These are phyloP conservation scores for Crithidia fasciculata DNA, from an alignment of 208 protist genomes.

Conservation along the genomic window DNA sequence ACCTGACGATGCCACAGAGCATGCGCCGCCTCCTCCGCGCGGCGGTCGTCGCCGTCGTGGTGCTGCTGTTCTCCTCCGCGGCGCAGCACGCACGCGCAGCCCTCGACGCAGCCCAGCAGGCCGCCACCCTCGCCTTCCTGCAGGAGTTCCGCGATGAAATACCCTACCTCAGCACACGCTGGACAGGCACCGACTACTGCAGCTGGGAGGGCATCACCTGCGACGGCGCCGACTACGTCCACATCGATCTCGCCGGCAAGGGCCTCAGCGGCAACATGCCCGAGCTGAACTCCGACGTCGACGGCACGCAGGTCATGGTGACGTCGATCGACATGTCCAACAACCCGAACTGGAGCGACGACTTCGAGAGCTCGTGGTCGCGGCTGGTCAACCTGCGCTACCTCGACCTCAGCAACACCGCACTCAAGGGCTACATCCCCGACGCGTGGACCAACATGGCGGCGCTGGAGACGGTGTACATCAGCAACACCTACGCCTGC, in stretches of 20 bases:
- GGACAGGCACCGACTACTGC: conserved; percentile 11
- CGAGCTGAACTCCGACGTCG: background rate
- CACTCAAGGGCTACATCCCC: conserved; percentile 10
- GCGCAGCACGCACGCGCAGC: background rate
- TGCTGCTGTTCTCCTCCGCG: conserved; percentile 6
- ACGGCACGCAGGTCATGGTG: background rate
- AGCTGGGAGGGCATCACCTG: conserved; percentile 15
- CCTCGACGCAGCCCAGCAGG: background rate
- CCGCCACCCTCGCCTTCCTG: background rate
- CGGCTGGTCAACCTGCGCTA: background rate
- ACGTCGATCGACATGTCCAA: conserved; percentile 22
- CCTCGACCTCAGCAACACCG: conserved; percentile 10
- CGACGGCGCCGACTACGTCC: conserved; percentile 12
- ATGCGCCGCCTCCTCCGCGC: background rate
- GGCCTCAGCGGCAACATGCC: conserved; percentile 6
- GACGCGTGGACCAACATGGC: background rate
- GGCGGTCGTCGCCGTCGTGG: conserved; percentile 1
- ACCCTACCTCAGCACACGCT: background rate
- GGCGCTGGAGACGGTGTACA: background rate
- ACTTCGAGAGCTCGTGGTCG: background rate
- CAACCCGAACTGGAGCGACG: background rate
- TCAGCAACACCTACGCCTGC: conserved; percentile 9
- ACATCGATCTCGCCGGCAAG: conserved; percentile 17
- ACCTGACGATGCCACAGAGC: too few relatives aligned
- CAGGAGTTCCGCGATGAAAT: background rate